Conservation (phyloP, 371 early-diverging fungal genomes). For the Dichotomocladium elegans region DNA sequence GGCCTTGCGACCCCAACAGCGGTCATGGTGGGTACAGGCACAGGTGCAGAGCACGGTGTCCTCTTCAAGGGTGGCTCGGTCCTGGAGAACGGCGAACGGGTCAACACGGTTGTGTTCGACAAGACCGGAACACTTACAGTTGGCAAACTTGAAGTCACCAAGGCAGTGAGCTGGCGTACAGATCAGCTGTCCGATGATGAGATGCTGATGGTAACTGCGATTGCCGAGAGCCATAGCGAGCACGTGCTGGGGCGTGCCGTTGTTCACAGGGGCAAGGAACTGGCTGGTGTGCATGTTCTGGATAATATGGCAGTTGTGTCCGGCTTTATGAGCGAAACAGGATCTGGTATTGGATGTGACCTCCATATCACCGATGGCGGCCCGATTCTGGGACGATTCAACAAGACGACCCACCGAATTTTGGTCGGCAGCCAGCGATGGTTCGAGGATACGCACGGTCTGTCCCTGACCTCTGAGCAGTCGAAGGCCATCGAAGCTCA, state of each 20-base stretch:
- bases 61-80: conserved; percentile 85
- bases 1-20: conserved; percentile 97
- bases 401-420: conserved; percentile 37
- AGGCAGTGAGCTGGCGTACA: conserved; percentile 20
- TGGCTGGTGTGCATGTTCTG: conserved; percentile 30
- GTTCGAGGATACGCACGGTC: conserved; percentile 44
- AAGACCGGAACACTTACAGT: conserved; percentile 95
- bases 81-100: conserved; percentile 75
- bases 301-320: conserved; percentile 37
- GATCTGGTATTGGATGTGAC: conserved; percentile 72
- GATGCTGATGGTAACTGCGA: conserved; percentile 45
- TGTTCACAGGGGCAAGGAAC: conserved; percentile 50
- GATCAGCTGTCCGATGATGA: conserved; percentile 2
- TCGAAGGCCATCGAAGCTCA: conserved; percentile 25
- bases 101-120: conserved; percentile 91
- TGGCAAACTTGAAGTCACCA: conserved; percentile 78
- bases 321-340: conserved; percentile 71
- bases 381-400: no score
- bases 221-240: conserved; percentile 82
- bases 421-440: conserved; percentile 75
- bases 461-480: conserved; percentile 29
- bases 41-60: conserved; percentile 89
- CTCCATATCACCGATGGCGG: conserved; percentile 21
- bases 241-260: conserved; percentile 88
- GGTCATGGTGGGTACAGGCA: conserved; percentile 97